Base-by-base conservation (phyloP, 2,329 filamentous ascomycete species). In the Epichloe baconii region DNA sequence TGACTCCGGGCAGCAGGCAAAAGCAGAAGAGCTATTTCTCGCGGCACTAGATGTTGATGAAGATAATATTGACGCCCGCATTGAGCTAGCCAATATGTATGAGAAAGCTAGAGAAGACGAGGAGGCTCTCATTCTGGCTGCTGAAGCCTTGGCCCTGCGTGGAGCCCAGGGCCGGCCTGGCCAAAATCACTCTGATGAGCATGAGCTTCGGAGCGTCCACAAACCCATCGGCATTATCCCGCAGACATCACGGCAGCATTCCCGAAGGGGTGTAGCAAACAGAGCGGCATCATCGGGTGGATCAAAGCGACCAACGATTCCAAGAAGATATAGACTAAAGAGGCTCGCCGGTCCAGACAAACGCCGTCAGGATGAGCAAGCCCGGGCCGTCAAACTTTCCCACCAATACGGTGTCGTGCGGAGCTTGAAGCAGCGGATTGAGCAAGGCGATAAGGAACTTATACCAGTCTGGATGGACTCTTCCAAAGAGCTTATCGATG, bases 81-180 rank as follows among this genome's bases (percentile, higher is more conserved):
- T 86, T 34, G 80, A 88, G 59, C 73, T 96, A 10, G 88, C 88
- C 12, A 89, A 86, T 59, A 80, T 96, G 65, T 95, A 94, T 61
- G 88, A 94, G 63, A 80, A 77, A 55, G 77, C 78, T 44, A 82
- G 82, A 55, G 80, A 84, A 68, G 81, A 78, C 21, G 85, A 89
- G 59, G 81, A 88, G 60, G 89, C 89, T 1, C 79, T 89, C 53
- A 82, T 85, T 53, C 78, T 89, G 48, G 80, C 87, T 47, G 85
- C 84, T 36, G 85, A 94, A 63, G 82, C 87, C 8, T 77, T 91
- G 58, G 74, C 79, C 35, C 70, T 89, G 21, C 77, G 78, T 55
- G 75, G 76, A 52, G 68, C 66, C 11, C 68, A 69, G 49, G 68
- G 70, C 26, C 48, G 42, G 11, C 14, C 17, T 26, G 10, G 23